These are phyloP conservation scores for Tilletia horrida DNA, from an alignment of 1,284 basidiomycete genomes.

Conservation along the genomic window DNA sequence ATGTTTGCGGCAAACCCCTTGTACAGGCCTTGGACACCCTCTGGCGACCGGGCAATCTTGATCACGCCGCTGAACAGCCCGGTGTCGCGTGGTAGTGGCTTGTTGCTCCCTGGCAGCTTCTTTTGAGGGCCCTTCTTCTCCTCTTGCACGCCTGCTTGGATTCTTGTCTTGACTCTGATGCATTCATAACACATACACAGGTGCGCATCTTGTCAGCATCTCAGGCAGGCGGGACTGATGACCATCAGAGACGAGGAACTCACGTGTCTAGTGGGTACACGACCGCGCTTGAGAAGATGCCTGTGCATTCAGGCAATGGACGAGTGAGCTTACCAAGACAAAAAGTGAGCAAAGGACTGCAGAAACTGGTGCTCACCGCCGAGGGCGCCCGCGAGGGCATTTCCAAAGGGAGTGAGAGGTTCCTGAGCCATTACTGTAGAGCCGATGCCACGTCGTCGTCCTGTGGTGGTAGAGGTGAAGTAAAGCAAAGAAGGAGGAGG, in stretches of 20 bases:
- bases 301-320: slow-evolving; percentile 7
- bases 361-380: slow-evolving; percentile 74
- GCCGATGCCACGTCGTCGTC: no score
- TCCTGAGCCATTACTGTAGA: slow-evolving; percentile 32
- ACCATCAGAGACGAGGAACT: background rate
- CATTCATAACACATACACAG: no score
- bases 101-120: slow-evolving; percentile 52
- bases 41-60: slow-evolving; percentile 44
- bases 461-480: no score
- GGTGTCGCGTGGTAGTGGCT: slow-evolving; percentile 47
- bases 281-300: slow-evolving; percentile 58
- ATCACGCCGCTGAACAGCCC: slow-evolving; percentile 49
- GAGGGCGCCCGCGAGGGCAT: slow-evolving; percentile 88
- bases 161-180: slow-evolving; percentile 83
- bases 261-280: slow-evolving; percentile 89
- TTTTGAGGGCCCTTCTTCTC: background rate
- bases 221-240: no score
- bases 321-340: background rate
- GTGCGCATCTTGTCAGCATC: no score
- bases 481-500: no score
- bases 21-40: slow-evolving; percentile 68
- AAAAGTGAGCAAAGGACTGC: no score
- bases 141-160: slow-evolving; percentile 62
- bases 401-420: slow-evolving; percentile 81
- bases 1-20: slow-evolving; percentile 94